Percentiles rank a stretch among this genome's conserved stretches.
These are phyloP conservation scores for Starmerella gropengiesseri DNA, from an alignment of 805 yeast genomes.

Conservation along the genomic window DNA sequence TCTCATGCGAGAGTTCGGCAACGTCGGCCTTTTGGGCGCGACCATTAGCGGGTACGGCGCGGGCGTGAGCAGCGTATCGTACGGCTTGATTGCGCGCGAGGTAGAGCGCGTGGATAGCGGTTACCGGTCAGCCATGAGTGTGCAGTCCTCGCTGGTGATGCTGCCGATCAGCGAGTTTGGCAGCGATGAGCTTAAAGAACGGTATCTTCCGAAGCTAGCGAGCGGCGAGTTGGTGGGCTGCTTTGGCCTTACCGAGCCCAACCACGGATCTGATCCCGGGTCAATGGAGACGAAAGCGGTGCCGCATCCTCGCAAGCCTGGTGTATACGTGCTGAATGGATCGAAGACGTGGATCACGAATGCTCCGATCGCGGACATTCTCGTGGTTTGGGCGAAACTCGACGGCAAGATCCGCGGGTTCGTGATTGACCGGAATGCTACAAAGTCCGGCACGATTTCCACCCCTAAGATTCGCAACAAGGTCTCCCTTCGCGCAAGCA, in stretches of 20 bases:
- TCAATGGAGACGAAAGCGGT: slow-evolving; percentile 47
- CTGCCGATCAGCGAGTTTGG: slow-evolving; percentile 35
- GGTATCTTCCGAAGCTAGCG: slow-evolving; percentile 33
- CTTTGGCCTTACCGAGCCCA: slow-evolving; percentile 56
- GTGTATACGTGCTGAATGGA: slow-evolving; percentile 34
- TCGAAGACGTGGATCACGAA: slow-evolving; percentile 39
- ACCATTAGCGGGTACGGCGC: slow-evolving; percentile 37
- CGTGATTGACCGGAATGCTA: slow-evolving; percentile 32
- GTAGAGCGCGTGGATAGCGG: slow-evolving; percentile 39
- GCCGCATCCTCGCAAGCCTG: slow-evolving; percentile 35
- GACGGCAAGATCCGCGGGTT: slow-evolving; percentile 37
- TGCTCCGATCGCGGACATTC: slow-evolving; percentile 37
- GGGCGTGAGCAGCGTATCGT: slow-evolving; percentile 35
- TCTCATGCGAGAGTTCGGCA: slow-evolving; percentile 35
- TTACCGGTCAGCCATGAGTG: slow-evolving; percentile 36
- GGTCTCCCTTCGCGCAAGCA: slow-evolving; percentile 33
- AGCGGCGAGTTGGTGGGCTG: slow-evolving; percentile 42
- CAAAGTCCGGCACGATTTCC: slow-evolving; percentile 28
- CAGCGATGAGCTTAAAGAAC: slow-evolving; percentile 33
- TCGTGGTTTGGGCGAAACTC: slow-evolving; percentile 37
- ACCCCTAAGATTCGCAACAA: slow-evolving; percentile 36
- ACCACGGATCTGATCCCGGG: slow-evolving; percentile 51
- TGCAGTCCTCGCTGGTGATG: slow-evolving; percentile 38
- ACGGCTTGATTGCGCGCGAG: slow-evolving; percentile 36
- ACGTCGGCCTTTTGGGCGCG: slow-evolving; percentile 34